A percentile compares a stretch with the other conserved stretches of the same genome.
Conservation (phyloP, 129 eudicot species). For the Saussurea involucrata region DNA sequence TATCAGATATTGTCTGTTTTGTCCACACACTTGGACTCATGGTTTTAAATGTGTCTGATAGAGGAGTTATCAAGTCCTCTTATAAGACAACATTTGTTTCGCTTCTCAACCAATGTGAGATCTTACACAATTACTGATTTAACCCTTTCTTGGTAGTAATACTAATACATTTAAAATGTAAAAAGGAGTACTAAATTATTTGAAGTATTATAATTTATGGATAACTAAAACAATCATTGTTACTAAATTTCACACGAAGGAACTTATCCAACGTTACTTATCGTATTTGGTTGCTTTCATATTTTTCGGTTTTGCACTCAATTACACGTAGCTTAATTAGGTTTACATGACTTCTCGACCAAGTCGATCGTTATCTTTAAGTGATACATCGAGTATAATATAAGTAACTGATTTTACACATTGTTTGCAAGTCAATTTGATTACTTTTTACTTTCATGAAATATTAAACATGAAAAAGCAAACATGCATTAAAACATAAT, state of each 20-base stretch:
- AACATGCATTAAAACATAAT: too few relatives aligned
- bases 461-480: neutral
- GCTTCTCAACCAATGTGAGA: too few relatives aligned
- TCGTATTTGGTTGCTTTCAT: neutral
- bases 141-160: neutral
- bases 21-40: too few relatives aligned
- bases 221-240: neutral
- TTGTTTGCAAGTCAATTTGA: neutral
- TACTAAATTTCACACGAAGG: neutral
- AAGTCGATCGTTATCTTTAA: neutral
- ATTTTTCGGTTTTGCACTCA: neutral
- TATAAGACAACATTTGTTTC: too few relatives aligned
- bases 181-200: neutral
- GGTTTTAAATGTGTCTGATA: too few relatives aligned
- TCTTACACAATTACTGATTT: neutral
- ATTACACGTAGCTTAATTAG: constrained; percentile 6
- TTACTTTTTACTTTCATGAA: neutral
- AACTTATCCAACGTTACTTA: neutral
- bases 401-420: neutral
- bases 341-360: neutral
- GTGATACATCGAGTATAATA: neutral
- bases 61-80: too few relatives aligned
- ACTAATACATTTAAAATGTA: neutral
- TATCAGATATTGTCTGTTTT: too few relatives aligned
- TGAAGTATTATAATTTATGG: neutral